phyloP scores from a whole-genome alignment of 83 land plant species.

The Thuja plicata region DNA sequence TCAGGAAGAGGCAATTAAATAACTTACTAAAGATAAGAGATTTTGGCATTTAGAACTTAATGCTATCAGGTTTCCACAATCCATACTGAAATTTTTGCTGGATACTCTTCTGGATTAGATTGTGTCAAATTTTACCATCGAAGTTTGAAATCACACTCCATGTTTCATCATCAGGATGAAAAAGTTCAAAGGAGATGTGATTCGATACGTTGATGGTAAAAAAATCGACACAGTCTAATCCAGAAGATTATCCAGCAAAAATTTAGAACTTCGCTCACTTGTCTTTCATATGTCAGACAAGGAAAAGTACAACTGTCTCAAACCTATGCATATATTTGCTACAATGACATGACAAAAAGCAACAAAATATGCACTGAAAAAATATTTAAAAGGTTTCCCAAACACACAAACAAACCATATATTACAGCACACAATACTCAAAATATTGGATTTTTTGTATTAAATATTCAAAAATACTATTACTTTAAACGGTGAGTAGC shows the following conservation, averaged over 20 bases:
- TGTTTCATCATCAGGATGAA: no score
- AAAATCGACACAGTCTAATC: no score
- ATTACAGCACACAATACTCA: background rate
- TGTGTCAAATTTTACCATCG: no score
- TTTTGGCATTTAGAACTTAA: background rate
- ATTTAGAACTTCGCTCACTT: background rate
- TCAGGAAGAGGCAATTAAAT: background rate
- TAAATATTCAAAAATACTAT: background rate
- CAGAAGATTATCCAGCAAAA: no score
- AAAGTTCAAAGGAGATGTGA: no score
- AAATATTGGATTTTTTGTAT: background rate
- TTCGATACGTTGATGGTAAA: no score
- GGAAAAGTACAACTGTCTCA: background rate
- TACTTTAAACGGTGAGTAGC: background rate
- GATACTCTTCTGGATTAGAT: no score
- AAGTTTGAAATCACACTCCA: no score
- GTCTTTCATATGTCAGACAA: background rate
- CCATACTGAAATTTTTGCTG: no score
- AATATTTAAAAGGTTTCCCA: background rate
- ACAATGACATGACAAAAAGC: conserved; percentile 2
- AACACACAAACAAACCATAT: background rate
- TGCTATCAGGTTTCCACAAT: no score
- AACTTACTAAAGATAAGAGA: background rate
- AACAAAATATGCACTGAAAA: background rate
- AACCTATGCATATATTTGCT: background rate